Evolutionary conservation across 306 rosid species (phyloP).

Genomic region (Vachellia collinsii): DNA sequence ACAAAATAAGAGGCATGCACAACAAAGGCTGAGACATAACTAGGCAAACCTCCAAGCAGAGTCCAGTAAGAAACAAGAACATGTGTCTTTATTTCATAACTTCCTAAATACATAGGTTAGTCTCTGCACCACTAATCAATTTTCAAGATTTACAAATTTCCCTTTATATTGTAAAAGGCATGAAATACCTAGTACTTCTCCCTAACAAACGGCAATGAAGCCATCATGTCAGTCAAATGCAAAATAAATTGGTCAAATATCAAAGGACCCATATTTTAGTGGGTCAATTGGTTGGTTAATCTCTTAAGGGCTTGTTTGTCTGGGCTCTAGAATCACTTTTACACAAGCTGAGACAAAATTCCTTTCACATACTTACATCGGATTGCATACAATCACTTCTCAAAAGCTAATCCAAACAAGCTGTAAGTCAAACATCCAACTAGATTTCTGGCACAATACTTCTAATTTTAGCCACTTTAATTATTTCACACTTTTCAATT

Average conservation of each 20-base stretch:
- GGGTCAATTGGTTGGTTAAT: not conserved
- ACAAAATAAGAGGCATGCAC: constrained; percentile 32
- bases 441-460: not conserved
- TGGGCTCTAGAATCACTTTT: no score
- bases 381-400: no score
- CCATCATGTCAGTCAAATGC: not conserved
- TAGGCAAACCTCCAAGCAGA: constrained; percentile 16
- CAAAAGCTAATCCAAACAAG: no score
- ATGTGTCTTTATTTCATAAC: not conserved
- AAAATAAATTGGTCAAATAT: not conserved
- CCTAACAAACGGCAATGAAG: not conserved
- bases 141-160: not conserved
- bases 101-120: not conserved
- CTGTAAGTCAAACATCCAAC: constrained; percentile 17
- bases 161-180: not conserved
- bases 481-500: not conserved
- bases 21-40: not conserved
- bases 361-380: no score
- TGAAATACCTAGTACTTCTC: not conserved
- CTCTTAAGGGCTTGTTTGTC: no score
- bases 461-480: not conserved
- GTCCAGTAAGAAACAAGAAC: constrained; percentile 23
- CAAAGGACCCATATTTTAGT: not conserved
- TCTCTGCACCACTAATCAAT: not conserved
- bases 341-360: no score